phyloP scores from a whole-genome alignment of 208 protist genomes.

The Acanthamoeba lenticulata region DNA sequence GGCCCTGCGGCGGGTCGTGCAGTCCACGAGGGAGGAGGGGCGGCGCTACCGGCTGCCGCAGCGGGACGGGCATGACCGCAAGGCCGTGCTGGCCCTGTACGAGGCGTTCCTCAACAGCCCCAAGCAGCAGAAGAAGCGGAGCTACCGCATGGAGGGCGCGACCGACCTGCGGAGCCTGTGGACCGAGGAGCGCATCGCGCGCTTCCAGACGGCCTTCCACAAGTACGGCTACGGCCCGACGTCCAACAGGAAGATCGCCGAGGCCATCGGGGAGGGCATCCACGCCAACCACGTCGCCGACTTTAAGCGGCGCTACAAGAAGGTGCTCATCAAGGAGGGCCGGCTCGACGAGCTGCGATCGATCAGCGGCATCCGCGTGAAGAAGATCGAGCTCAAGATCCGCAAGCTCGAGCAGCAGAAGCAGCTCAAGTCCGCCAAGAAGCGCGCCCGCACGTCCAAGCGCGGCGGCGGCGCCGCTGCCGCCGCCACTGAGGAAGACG shows the following conservation, averaged over 20 bases:
- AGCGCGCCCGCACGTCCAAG: no score
- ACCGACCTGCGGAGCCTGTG: background rate
- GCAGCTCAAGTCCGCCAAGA: no score
- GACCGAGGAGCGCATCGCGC: conserved; percentile 4
- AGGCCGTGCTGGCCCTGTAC: background rate
- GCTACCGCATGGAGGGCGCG: conserved; percentile 11
- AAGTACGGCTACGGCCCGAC: conserved; percentile 50
- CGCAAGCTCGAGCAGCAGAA: background rate
- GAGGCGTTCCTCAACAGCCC: background rate
- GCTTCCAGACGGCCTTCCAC: conserved; percentile 1
- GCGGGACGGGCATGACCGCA: background rate
- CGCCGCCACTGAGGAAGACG: no score
- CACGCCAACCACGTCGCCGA: conserved; percentile 57
- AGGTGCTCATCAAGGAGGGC: conserved; percentile 28
- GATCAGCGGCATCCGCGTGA: conserved; percentile 3
- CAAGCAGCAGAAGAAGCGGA: conserved; percentile 45
- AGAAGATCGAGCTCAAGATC: conserved; percentile 10
- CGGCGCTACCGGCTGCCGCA: background rate
- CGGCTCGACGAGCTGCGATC: background rate
- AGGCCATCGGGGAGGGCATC: background rate
- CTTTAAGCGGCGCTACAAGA: conserved; percentile 53
- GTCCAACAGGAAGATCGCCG: conserved; percentile 40
- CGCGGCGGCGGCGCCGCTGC: no score
- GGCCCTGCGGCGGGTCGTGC: background rate
- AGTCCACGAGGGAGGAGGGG: background rate